A percentile compares a stretch with the other conserved stretches of the same genome.
Evolutionary conservation across 2,329 filamentous ascomycete species (phyloP).

Genomic region (Alternaria sp.): DNA sequence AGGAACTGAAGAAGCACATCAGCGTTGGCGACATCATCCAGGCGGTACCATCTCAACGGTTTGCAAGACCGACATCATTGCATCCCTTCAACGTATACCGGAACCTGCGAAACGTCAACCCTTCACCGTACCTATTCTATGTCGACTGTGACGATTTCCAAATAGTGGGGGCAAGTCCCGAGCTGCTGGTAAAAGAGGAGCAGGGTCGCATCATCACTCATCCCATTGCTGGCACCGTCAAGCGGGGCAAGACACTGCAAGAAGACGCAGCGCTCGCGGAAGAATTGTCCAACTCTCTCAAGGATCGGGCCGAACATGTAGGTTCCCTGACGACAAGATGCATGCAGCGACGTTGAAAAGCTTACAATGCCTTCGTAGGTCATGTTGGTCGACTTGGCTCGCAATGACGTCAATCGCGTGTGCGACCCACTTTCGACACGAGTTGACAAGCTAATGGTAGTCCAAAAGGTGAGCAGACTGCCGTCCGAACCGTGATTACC

Average conservation of each 20-base stretch:
- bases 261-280: conserved; percentile 83
- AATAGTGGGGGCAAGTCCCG: conserved; percentile 93
- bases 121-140: conserved; percentile 97
- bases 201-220: conserved; percentile 90
- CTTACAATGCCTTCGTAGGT: conserved; percentile 67
- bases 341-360: conserved; percentile 67
- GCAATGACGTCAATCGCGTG: conserved; percentile 96
- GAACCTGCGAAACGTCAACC: conserved; percentile 95
- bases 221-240: conserved; percentile 95
- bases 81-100: conserved; percentile 99
- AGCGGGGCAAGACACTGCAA: conserved; percentile 79
- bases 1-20: conserved; percentile 88
- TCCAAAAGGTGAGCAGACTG: conserved; percentile 46
- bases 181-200: conserved; percentile 92
- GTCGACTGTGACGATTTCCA: conserved; percentile 92
- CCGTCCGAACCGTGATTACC: conserved; percentile 16
- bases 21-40: conserved; percentile 94
- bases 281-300: conserved; percentile 80
- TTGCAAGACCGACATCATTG: conserved; percentile 85
- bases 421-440: conserved; percentile 89
- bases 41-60: conserved; percentile 92
- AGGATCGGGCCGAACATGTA: conserved; percentile 70
- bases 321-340: conserved; percentile 17
- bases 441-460: conserved; percentile 91
- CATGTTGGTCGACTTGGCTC: conserved; percentile 95